Percentiles rank a stretch among this genome's conserved stretches.
Evolutionary conservation across 805 yeast species (phyloP).

Genomic region (Zygosaccharomyces lentus): DNA sequence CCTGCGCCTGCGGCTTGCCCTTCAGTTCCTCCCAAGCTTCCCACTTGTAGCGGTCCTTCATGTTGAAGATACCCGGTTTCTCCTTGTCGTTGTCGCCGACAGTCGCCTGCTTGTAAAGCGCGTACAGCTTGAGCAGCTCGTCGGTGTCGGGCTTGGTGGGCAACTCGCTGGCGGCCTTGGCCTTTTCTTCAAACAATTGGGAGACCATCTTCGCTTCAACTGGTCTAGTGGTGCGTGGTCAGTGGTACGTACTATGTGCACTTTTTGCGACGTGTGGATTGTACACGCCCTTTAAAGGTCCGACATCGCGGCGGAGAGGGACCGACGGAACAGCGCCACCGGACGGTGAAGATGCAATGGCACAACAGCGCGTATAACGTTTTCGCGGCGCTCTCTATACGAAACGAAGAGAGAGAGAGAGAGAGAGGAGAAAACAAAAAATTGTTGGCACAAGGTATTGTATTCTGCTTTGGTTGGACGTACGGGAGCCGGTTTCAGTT

Average conservation of each 20-base stretch:
- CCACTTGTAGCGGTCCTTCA: constrained; percentile 97
- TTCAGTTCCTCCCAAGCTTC: constrained; percentile 88
- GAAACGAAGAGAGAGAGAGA: too few relatives aligned
- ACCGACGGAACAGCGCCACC: too few relatives aligned
- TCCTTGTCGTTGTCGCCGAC: constrained; percentile 86
- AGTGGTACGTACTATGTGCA: background rate
- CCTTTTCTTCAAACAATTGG: constrained; percentile 44
- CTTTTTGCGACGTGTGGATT: background rate
- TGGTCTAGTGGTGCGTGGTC: background rate
- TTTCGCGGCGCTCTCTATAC: too few relatives aligned
- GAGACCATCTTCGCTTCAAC: constrained; percentile 28
- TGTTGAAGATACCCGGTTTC: constrained; percentile 88
- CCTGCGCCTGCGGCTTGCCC: constrained; percentile 85
- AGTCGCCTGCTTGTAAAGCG: constrained; percentile 94
- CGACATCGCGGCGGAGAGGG: too few relatives aligned
- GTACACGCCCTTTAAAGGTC: background rate
- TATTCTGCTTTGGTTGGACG: too few relatives aligned
- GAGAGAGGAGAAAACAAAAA: too few relatives aligned
- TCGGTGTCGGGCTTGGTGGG: constrained; percentile 78
- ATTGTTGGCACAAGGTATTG: too few relatives aligned
- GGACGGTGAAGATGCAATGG: too few relatives aligned
- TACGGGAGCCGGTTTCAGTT: too few relatives aligned
- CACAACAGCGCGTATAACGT: too few relatives aligned
- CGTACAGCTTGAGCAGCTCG: constrained; percentile 83
- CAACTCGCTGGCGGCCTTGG: constrained; percentile 72